phyloP scores from a whole-genome alignment of 2,329 filamentous ascomycete genomes.

The Dryadomyces sulphureus region DNA sequence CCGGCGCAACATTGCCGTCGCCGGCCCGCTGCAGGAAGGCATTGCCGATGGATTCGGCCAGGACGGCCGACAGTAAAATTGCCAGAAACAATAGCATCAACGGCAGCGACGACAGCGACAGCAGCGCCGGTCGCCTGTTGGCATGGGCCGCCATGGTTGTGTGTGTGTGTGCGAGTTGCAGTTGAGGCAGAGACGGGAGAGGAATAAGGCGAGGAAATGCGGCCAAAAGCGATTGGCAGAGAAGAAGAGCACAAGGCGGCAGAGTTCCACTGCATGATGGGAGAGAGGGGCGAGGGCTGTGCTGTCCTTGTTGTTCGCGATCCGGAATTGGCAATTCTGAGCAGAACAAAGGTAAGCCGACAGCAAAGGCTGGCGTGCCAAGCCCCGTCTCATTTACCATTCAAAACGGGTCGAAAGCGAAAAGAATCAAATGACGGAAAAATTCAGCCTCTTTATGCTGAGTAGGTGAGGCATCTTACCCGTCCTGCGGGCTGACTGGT shows the following conservation, averaged over 20 bases:
- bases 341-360: not conserved
- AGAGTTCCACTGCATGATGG: not conserved
- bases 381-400: no score
- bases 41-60: not conserved
- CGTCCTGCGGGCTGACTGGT: not conserved
- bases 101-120: not conserved
- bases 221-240: not conserved
- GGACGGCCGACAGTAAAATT: not conserved
- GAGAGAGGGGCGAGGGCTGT: not conserved
- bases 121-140: not conserved
- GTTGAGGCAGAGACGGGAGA: no score
- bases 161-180: no score
- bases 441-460: no score
- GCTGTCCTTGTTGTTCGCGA: not conserved
- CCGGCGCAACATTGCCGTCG: not conserved
- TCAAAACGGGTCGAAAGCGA: no score
- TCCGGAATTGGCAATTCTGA: not conserved
- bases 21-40: no score
- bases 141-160: not conserved
- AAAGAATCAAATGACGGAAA: no score
- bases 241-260: not conserved
- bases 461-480: not conserved
- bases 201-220: not conserved
- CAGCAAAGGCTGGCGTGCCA: not conserved
- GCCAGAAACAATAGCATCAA: not conserved